Conservation (phyloP, 2,329 filamentous ascomycete species). For the Colletotrichum eremochloae region DNA sequence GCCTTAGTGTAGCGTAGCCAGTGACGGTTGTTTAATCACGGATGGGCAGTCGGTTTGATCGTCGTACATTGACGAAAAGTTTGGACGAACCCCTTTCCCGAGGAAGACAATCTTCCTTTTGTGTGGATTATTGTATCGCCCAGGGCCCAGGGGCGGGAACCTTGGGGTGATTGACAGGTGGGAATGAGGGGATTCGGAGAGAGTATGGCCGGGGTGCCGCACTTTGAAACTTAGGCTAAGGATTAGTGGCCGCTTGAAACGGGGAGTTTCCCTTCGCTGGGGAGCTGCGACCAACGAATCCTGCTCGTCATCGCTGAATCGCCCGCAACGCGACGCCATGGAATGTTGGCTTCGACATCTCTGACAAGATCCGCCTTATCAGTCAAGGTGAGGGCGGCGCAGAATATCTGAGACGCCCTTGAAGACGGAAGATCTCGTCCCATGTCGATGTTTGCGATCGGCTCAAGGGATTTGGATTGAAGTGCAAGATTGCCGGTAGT, state of each 20-base stretch:
- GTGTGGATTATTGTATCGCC: constrained; percentile 19
- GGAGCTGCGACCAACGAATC: neutral
- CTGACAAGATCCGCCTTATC: neutral
- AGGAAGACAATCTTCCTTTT: neutral
- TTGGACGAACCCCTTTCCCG: constrained; percentile 11
- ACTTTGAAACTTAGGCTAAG: constrained; percentile 32
- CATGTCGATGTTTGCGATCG: constrained; percentile 23
- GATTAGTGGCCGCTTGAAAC: constrained; percentile 33
- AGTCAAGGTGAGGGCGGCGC: constrained; percentile 33
- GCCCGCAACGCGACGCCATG: neutral
- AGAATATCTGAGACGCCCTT: constrained; percentile 22
- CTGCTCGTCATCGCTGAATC: neutral
- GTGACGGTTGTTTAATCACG: neutral
- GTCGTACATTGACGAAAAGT: neutral
- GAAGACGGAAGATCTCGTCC: constrained; percentile 23
- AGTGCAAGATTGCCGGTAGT: neutral
- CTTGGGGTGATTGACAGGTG: neutral
- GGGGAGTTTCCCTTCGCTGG: constrained; percentile 13
- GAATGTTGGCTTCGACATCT: constrained; percentile 15
- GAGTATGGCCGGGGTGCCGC: constrained; percentile 16
- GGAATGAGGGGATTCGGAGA: constrained; percentile 30
- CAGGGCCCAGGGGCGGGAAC: neutral
- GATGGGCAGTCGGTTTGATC: constrained; percentile 18
- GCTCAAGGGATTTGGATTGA: constrained; percentile 11
- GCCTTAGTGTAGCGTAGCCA: neutral